Evolutionary conservation across 495 filamentous ascomycete genomes (phyloP).

Genomic region (Letharia columbiana): DNA sequence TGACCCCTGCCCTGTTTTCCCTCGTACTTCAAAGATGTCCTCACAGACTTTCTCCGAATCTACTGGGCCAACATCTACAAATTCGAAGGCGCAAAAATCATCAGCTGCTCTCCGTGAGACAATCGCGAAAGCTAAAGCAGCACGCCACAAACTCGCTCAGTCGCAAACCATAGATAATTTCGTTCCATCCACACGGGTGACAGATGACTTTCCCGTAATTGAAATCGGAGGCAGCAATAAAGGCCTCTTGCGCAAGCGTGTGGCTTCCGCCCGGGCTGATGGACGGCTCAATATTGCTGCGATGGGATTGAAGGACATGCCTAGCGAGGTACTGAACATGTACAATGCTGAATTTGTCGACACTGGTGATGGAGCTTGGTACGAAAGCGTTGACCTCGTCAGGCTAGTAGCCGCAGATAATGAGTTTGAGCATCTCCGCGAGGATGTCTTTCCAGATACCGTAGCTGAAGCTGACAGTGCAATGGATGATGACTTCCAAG

Average conservation of each 20-base stretch:
- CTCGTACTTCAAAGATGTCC: not conserved
- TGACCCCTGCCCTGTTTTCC: not conserved
- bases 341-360: constrained; percentile 55
- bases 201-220: constrained; percentile 4
- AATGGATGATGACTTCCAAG: constrained; percentile 53
- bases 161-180: constrained; percentile 18
- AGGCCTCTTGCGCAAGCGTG: constrained; percentile 60
- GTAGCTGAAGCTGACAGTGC: constrained; percentile 44
- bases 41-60: constrained; percentile 1
- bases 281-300: constrained; percentile 86
- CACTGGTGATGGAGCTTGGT: constrained; percentile 61
- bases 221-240: constrained; percentile 36
- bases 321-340: constrained; percentile 80
- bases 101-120: constrained; percentile 78
- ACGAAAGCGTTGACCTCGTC: constrained; percentile 86
- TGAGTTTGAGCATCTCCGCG: constrained; percentile 65
- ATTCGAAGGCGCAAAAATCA: constrained; percentile 45
- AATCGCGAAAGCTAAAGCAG: constrained; percentile 90
- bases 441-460: constrained; percentile 65
- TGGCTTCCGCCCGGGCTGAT: constrained; percentile 65
- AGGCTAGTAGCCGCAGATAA: constrained; percentile 88
- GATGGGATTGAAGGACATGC: constrained; percentile 71
- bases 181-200: not conserved
- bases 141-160: constrained; percentile 51
- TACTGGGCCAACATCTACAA: constrained; percentile 9